Base-by-base conservation (phyloP, 129 eudicot species). In the Lonicera japonica region DNA sequence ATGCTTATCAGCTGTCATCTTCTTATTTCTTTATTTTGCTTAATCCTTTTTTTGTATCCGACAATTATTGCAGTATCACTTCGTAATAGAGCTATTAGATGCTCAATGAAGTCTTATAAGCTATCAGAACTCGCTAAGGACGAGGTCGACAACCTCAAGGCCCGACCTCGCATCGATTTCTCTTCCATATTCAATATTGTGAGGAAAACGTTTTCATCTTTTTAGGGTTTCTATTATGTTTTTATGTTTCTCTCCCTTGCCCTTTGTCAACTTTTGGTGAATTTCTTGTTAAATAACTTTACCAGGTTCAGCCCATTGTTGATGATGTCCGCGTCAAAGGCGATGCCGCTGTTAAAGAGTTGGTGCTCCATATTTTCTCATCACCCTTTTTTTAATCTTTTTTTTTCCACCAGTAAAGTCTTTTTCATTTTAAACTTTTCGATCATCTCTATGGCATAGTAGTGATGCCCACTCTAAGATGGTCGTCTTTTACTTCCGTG, bases 281-380 rank as follows among this genome's bases (percentile, higher is more conserved):
- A 11, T 10, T 17, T 66, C 36, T 29, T 29, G 36, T 29, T 29
- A 29, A 29, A 29, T 29, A 29, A 24, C 40, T 63, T 17, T 60
- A 23, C 63, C 77, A 94, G 99, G 99, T 94, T 60, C 83, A 94
- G 40, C 99, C 99, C 58, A 94, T 94, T 77, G 95, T 94, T 69
- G 95, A 94, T 64, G 96, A 88, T 75, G 85, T 94, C 20, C 88
- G 99, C 64, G 56, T 40, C 69, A 80, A 89, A 77, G 99, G 99
- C 13, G 99, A 94, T 71, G 82, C 78, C 21, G 99, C 99, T 68
- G 96, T 94, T 66, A 88, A 85, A 80, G 96, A 94, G 99, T 94
- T 58, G 18, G 86, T 79, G 67, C 70, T 70, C 66, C 18, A 51
- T 46, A 52, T 15, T 15, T 36, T 68, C 20, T 56, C 40, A 43